Conservation (phyloP, 441 rosid species). For the Daphne laureola region DNA sequence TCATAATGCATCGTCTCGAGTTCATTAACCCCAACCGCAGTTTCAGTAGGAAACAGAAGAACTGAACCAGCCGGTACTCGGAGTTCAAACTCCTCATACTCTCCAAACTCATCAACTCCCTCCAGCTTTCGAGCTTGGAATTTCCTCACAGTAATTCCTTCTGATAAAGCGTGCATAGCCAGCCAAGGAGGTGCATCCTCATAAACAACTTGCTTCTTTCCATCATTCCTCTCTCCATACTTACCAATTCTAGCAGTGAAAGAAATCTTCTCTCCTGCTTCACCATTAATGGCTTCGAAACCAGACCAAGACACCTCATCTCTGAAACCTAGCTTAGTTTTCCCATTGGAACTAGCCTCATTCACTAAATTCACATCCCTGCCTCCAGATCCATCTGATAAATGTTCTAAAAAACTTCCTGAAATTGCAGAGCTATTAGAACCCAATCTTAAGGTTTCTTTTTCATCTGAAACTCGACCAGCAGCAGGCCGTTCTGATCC, state of each 20-base stretch:
- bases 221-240: slow-evolving; percentile 34
- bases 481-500: slow-evolving; percentile 18
- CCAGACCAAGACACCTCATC: slow-evolving; percentile 1
- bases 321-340: background rate
- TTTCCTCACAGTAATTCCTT: slow-evolving; percentile 60
- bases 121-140: slow-evolving; percentile 15
- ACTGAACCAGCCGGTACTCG: slow-evolving; percentile 60
- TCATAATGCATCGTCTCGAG: slow-evolving; percentile 33
- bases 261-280: slow-evolving; percentile 16
- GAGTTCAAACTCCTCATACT: slow-evolving; percentile 46
- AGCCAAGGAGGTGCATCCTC: slow-evolving; percentile 28
- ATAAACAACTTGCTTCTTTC: slow-evolving; percentile 23
- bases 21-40: slow-evolving; percentile 35
- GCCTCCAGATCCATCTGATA: background rate
- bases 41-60: slow-evolving; percentile 53
- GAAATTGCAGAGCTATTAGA: slow-evolving; percentile 14
- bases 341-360: background rate
- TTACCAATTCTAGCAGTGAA: slow-evolving; percentile 30
- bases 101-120: slow-evolving; percentile 23
- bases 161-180: slow-evolving; percentile 37
- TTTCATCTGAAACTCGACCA: slow-evolving; percentile 11
- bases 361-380: background rate
- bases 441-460: slow-evolving; percentile 8
- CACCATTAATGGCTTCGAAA: background rate
- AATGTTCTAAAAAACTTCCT: slow-evolving; percentile 2